Evolutionary conservation across 441 rosid species (phyloP), one percentile per base, ranked within the genome.

Genomic region (Jatropha podagrica): DNA sequence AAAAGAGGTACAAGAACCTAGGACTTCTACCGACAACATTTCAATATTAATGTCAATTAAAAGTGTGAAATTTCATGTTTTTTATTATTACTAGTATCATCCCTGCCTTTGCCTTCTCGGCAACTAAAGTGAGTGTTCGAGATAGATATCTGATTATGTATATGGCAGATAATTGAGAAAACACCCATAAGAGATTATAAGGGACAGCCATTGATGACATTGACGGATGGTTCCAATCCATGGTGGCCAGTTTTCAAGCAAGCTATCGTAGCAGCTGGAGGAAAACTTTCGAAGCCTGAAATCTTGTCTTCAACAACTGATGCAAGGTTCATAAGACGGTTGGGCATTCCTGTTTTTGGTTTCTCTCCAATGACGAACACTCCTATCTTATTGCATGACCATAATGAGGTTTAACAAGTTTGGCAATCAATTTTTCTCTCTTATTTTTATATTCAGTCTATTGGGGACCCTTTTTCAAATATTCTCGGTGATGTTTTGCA

Each of bases 351-450:
- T 41, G 59, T 80, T 72, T 69, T 95, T 0, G 97, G 97, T 52
- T 95, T 95, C 88, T 93, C 98, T 26, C 99, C 97, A 7, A 93
- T 93, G 96, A 74, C 69, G 12, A 87, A 93, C 71, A 90, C 98
- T 72, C 95, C 99, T 40, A 88, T 95, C 71, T 73, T 93, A 75
- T 78, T 89, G 85, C 98, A 93, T 75, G 99, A 93, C 26, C 99
- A 93, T 76, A 87, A 95, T 55, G 98, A 95, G 97, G 98, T 94
- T 79, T 12, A 67, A 26, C 55, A 37, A 51, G 23, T 74, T 71
- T 46, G 20, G 58, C 6, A 12, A 55, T 38, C 42, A 20, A 27
- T 49, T 42, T 69, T 32, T 27, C 41, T 17, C 10, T 18, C 27
- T 51, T 69, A 1, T 17, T 41, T 4, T 48, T 37, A 42, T 20